These are phyloP conservation scores for Trametes coccinea DNA, from an alignment of 768 basidiomycete genomes.

Conservation along the genomic window DNA sequence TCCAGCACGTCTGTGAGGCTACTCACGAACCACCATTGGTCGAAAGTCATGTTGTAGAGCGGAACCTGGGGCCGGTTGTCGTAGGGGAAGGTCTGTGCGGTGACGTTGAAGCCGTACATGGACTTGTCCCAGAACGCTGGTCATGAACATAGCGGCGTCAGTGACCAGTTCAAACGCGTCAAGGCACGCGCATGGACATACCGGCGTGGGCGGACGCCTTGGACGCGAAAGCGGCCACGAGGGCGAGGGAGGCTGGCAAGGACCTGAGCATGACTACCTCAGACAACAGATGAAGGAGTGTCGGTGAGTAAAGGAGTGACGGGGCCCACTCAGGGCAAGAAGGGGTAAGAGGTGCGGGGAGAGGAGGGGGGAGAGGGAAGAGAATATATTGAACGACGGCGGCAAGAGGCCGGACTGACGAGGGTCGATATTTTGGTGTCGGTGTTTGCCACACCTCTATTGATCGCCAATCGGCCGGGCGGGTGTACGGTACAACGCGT, in stretches of 20 bases:
- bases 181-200: background rate
- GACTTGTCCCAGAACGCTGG: constrained; percentile 35
- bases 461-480: constrained; percentile 12
- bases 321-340: constrained; percentile 17
- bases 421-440: background rate
- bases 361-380: constrained; percentile 1
- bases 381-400: constrained; percentile 3
- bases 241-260: constrained; percentile 15
- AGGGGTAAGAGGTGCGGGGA: background rate
- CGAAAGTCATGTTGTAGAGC: constrained; percentile 33
- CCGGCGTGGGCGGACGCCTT: constrained; percentile 24
- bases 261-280: constrained; percentile 20
- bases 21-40: constrained; percentile 43
- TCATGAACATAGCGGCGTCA: background rate
- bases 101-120: constrained; percentile 44
- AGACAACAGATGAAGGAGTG: background rate
- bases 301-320: constrained; percentile 8
- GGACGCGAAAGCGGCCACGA: constrained; percentile 20
- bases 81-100: constrained; percentile 31
- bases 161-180: background rate
- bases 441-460: background rate
- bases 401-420: background rate
- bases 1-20: background rate
- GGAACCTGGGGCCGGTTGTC: constrained; percentile 42
- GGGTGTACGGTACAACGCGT: background rate